Conservation (phyloP, 768 basidiomycete genomes). For the Tulasnella sp. region DNA sequence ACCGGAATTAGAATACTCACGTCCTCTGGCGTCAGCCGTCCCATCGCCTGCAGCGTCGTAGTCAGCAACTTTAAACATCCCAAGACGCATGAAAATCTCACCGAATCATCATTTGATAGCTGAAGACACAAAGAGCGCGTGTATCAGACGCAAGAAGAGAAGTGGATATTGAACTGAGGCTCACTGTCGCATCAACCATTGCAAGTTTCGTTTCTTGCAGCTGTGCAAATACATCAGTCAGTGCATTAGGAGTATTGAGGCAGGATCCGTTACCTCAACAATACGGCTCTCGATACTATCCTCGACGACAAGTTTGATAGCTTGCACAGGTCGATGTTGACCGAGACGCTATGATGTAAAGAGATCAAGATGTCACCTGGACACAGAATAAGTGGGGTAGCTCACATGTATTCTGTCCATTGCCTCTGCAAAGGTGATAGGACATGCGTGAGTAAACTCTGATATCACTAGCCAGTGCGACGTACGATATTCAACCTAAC, state of each 20-base stretch:
- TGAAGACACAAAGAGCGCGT: constrained; percentile 24
- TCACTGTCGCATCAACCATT: constrained; percentile 73
- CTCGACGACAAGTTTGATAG: constrained; percentile 88
- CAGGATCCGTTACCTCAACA: constrained; percentile 46
- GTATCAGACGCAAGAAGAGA: constrained; percentile 1
- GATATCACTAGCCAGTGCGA: constrained; percentile 15
- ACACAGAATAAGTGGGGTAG: not conserved
- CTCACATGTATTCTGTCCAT: constrained; percentile 84
- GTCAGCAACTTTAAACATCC: constrained; percentile 15
- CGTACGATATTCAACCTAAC: constrained; percentile 67
- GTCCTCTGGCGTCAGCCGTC: constrained; percentile 72
- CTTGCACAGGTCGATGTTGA: constrained; percentile 86
- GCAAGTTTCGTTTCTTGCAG: constrained; percentile 96
- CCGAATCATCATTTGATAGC: constrained; percentile 67
- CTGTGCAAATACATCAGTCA: constrained; percentile 25
- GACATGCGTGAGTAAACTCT: too few species aligned
- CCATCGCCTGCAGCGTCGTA: constrained; percentile 54
- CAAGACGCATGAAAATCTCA: constrained; percentile 26
- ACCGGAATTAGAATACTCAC: constrained; percentile 22
- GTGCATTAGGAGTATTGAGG: not conserved
- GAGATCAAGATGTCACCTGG: not conserved
- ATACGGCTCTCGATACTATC: constrained; percentile 96
- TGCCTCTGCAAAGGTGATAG: constrained; percentile 54
- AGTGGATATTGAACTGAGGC: not conserved
- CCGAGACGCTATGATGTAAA: constrained; percentile 46